Base-by-base conservation (phyloP, 2,329 filamentous ascomycete genomes). In the Aspergillus thermomutatus region DNA sequence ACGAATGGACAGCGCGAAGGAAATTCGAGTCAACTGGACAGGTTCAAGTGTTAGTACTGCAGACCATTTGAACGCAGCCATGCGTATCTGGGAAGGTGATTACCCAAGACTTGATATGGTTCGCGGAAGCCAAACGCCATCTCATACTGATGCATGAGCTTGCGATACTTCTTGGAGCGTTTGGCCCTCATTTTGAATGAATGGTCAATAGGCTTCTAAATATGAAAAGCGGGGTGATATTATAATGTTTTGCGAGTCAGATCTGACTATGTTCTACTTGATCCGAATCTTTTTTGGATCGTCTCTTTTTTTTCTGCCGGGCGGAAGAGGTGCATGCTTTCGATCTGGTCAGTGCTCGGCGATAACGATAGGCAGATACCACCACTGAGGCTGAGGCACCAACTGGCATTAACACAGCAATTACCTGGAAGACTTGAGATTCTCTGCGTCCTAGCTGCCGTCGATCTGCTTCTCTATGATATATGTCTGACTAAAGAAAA, bases 121-220 rank as follows among this genome's bases (percentile, higher is more conserved):
- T 94, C 90, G 65, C 92, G 90, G 75, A 97, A 97, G 59, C 89
- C 88, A 72, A 96, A 97, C 59, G 86, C 87, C 73, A 93, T 83
- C 70, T 87, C 86, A 82, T 92, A 96, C 71, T 93, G 88, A 76
- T 91, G 88, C 87, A 99, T 95, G 69, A 97, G 86, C 86, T 97
- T 97, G 71, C 87, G 85, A 74, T 91, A 92, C 67, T 88, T 87
- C 75, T 90, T 88, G 45, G 80, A 82, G 58, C 85, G 81, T 76
- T 90, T 90, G 53, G 86, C 86, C 68, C 85, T 81, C 84, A 88
- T 89, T 50, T 67, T 82, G 73, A 64, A 72, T 68, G 69, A 51
- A n/a, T 31, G 41, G 40, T 43, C 41, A 48, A 52, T 49, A 49
- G n/a, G 54, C 31, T 48, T 27, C 25, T 28, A 56, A 60, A 47